Percentiles rank a stretch among this genome's conserved stretches.
phyloP scores from a whole-genome alignment of 2,329 filamentous ascomycete species.

The Alternaria gaisen region DNA sequence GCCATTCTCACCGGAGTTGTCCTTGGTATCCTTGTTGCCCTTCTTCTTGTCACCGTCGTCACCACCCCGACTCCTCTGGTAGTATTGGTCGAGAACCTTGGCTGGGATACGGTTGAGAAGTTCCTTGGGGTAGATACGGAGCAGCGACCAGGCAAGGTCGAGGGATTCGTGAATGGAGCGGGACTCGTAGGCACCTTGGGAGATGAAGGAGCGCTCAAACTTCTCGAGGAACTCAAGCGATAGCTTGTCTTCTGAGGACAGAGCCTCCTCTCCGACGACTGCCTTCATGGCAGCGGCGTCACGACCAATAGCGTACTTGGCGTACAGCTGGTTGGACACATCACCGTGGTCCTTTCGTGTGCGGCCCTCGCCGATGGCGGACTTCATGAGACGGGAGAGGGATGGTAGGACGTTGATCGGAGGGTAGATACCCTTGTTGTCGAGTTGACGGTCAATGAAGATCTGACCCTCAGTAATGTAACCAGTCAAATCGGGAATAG shows the following conservation, averaged over 20 bases:
- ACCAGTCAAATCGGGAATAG: conserved; percentile 97
- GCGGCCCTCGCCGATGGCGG: conserved; percentile 96
- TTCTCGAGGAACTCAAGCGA: conserved; percentile 98
- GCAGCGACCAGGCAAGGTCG: conserved; percentile 93
- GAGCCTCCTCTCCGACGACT: conserved; percentile 96
- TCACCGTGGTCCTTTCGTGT: conserved; percentile 97
- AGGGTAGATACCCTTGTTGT: conserved; percentile 98
- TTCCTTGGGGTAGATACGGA: conserved; percentile 98
- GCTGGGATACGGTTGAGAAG: conserved; percentile 82
- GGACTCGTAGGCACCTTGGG: conserved; percentile 90
- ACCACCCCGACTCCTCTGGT: conserved; percentile 54
- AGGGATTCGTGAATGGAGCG: conserved; percentile 92
- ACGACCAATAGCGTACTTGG: conserved; percentile 99
- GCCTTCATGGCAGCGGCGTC: conserved; percentile 99
- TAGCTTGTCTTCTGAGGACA: conserved; percentile 95
- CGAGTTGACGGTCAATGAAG: conserved; percentile 89
- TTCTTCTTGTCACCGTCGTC: conserved; percentile 50
- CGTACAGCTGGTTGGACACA: conserved; percentile 99
- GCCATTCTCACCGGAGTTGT: conserved; percentile 49
- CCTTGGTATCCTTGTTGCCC: conserved; percentile 53
- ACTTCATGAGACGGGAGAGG: conserved; percentile 99
- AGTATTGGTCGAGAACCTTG: conserved; percentile 63
- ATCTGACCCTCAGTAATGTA: conserved; percentile 99
- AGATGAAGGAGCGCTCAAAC: conserved; percentile 95
- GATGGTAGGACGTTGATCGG: conserved; percentile 99